Base-by-base conservation (phyloP, 2,329 filamentous ascomycete genomes). In the Diaporthe sp. region DNA sequence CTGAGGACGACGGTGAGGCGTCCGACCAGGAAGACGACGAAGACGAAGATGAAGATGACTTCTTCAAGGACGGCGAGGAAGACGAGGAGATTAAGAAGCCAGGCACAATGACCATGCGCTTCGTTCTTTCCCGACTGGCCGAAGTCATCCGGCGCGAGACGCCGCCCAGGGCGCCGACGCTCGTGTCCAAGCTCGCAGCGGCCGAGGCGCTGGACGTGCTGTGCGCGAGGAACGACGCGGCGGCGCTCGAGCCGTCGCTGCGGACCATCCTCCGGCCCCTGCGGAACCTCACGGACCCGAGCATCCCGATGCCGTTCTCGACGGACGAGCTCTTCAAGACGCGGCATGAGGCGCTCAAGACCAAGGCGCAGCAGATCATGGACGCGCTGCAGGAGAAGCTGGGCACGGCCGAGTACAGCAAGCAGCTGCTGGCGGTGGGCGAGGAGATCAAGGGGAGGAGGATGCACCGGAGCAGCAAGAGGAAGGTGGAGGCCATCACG, bases 401-500 rank as follows among this genome's bases (percentile, higher is more conserved):
- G 69, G 97, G 96, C 53, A 94, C 93, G 2, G 90, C 92, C 1
- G 91, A 91, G 76, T 99, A 96, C 84, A 92, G 96, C n/a, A 87
- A 88, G 71, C 88, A 92, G 59, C 87, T 98, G 80, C 83, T 94
- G 51, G 89, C 89, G 53, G 94, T 97, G 9, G 91, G 94, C 75
- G 92, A 93, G 70, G 89, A 88, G 22, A 92, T 97, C n/a, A 90
- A 90, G 80, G 88, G 89, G 77, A 91, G 93, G 79, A 88, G 97
- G 77, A 91, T 94, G 81, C 90, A 92, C 79, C 87, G 97, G 77
- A 91, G 93, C 71, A 91, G 89, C 77, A 99, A 99, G 90, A 90
- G 97, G 79, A 94, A 94, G 84, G 94, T 98, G 77, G 96, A 97
- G 81, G 94, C 94, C 15, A 92, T 99, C 32, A 90, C 90, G 66